phyloP scores from a whole-genome alignment of 2,329 filamentous ascomycete species.

The Scorias spongiosa region DNA sequence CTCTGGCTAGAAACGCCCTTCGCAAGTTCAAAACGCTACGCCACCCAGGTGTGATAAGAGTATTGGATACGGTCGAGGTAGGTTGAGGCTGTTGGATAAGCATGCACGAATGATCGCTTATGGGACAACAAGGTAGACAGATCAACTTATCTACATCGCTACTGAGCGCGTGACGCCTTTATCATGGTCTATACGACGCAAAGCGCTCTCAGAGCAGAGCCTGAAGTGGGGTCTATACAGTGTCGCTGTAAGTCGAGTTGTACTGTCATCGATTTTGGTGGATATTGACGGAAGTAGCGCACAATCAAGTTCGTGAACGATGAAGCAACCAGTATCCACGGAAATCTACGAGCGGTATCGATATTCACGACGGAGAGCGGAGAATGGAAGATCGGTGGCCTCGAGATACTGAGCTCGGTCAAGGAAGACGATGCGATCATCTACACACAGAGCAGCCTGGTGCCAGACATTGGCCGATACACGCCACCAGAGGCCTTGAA shows the following conservation, averaged over 20 bases:
- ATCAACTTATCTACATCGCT: conserved; percentile 88
- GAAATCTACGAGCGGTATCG: conserved; percentile 68
- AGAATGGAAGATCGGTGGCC: conserved; percentile 92
- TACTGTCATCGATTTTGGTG: conserved; percentile 7
- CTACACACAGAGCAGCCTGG: conserved; percentile 74
- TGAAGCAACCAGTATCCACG: conserved; percentile 83
- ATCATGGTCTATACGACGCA: conserved; percentile 77
- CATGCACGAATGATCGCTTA: conserved; percentile 10
- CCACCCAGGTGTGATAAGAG: conserved; percentile 87
- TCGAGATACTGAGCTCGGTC: conserved; percentile 84
- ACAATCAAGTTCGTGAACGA: conserved; percentile 94
- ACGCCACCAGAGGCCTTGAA: conserved; percentile 74
- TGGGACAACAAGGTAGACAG: conserved; percentile 47
- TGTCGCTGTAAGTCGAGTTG: conserved; percentile 47
- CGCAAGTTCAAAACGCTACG: conserved; percentile 86
- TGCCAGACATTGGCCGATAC: conserved; percentile 74
- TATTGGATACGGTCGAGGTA: conserved; percentile 89
- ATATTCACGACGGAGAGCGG: conserved; percentile 91
- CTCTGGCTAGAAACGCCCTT: conserved; percentile 82
- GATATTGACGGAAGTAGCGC: conserved; percentile 36
- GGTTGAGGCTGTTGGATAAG: conserved; percentile 7
- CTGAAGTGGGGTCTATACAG: conserved; percentile 91
- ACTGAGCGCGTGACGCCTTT: conserved; percentile 81
- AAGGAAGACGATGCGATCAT: conserved; percentile 93
- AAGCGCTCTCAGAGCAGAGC: conserved; percentile 78